Evolutionary conservation across 176 grass and related monocot genomes (phyloP).

Genomic region (Secale cereale): DNA sequence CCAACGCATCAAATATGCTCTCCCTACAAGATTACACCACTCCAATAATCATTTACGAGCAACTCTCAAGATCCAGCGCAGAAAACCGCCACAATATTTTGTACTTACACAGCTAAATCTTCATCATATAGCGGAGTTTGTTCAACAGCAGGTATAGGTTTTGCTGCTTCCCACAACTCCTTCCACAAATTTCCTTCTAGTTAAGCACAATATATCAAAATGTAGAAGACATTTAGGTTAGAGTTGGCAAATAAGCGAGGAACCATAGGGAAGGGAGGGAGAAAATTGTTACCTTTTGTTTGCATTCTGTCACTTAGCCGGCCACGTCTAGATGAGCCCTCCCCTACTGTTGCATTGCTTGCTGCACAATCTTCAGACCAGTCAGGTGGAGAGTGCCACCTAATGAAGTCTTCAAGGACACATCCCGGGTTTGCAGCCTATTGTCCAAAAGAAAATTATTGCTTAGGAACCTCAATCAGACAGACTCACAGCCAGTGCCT

Average conservation of each 20-base stretch:
- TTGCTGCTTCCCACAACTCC: conserved; percentile 90
- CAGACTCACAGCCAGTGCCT: background rate
- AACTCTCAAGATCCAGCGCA: conserved; percentile 1
- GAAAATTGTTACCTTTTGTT: conserved; percentile 65
- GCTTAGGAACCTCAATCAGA: conserved; percentile 26
- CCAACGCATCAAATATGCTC: conserved; percentile 74
- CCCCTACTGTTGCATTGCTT: conserved; percentile 39
- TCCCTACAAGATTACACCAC: conserved; percentile 56
- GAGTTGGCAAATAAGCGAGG: background rate
- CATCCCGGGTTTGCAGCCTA: conserved; percentile 98
- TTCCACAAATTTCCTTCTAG: conserved; percentile 90
- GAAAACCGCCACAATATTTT: conserved; percentile 10
- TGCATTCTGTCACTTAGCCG: conserved; percentile 88
- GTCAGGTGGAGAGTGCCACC: conserved; percentile 98
- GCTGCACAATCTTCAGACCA: conserved; percentile 68
- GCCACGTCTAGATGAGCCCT: conserved; percentile 83
- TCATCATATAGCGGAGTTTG: conserved; percentile 98
- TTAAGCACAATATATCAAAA: conserved; percentile 27
- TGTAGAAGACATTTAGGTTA: conserved; percentile 9
- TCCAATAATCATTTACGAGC: background rate
- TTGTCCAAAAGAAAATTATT: conserved; percentile 8
- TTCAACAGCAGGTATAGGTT: conserved; percentile 78
- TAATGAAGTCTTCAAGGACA: conserved; percentile 91
- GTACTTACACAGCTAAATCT: conserved; percentile 94
- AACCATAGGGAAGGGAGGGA: background rate